These are phyloP conservation scores for Sclerotinia minor DNA, from an alignment of 2,329 filamentous ascomycete species.

Conservation along the genomic window DNA sequence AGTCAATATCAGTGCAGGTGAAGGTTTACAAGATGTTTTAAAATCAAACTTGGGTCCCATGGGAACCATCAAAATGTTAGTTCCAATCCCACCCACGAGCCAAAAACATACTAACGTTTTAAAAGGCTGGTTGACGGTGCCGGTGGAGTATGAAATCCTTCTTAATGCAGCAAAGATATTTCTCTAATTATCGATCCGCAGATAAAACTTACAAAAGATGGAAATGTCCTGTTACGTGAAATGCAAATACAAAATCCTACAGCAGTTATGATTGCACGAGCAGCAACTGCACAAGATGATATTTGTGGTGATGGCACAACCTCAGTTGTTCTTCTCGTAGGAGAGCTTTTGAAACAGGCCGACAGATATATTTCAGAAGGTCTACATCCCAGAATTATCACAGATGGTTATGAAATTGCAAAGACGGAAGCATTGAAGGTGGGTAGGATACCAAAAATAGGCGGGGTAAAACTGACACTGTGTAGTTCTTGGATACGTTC, in stretches of 20 bases:
- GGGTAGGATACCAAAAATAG: slow-evolving; percentile 13
- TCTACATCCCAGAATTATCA: slow-evolving; percentile 94
- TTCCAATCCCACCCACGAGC: slow-evolving; percentile 15
- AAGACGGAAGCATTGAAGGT: slow-evolving; percentile 91
- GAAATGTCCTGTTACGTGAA: slow-evolving; percentile 77
- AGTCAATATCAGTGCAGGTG: slow-evolving; percentile 96
- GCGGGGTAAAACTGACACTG: slow-evolving; percentile 27
- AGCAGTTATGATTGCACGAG: slow-evolving; percentile 78
- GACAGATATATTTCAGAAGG: slow-evolving; percentile 95
- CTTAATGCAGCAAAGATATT: slow-evolving; percentile 28
- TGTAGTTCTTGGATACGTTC: slow-evolving; percentile 87
- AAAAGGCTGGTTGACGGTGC: slow-evolving; percentile 67
- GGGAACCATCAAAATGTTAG: slow-evolving; percentile 92
- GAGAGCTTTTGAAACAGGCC: slow-evolving; percentile 96
- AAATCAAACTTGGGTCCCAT: slow-evolving; percentile 93
- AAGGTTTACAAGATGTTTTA: slow-evolving; percentile 90
- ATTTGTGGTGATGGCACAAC: slow-evolving; percentile 98
- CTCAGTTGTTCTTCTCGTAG: slow-evolving; percentile 90
- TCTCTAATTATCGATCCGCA: slow-evolving; percentile 44
- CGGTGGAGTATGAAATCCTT: slow-evolving; percentile 56
- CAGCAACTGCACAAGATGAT: slow-evolving; percentile 96
- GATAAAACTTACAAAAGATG: slow-evolving; percentile 99
- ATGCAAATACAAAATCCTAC: slow-evolving; percentile 99
- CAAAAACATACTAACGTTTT: slow-evolving; percentile 33
- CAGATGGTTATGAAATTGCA: slow-evolving; percentile 95